Conservation (phyloP, 2,329 filamentous ascomycete genomes). For the Sarocladium kiliense region DNA sequence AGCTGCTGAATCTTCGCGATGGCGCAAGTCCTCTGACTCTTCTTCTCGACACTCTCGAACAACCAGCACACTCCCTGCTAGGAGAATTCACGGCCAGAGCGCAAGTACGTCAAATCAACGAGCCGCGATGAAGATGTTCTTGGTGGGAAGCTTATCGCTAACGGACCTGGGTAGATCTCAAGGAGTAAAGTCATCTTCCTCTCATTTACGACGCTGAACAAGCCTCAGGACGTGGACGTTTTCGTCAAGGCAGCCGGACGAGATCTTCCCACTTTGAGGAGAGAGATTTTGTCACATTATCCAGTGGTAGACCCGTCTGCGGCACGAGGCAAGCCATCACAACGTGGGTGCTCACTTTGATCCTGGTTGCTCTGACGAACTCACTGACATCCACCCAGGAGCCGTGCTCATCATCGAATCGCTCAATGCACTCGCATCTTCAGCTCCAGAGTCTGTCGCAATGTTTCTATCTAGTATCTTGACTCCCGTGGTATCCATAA, state of each 20-base stretch:
- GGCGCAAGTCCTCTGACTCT: slow-evolving; percentile 82
- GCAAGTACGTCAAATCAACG: slow-evolving; percentile 44
- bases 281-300: slow-evolving; percentile 54
- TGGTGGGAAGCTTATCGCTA: too few species aligned
- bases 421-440: slow-evolving; percentile 60
- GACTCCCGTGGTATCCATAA: slow-evolving; percentile 61
- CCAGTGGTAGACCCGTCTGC: slow-evolving; percentile 31
- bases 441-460: slow-evolving; percentile 52
- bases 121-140: too few species aligned
- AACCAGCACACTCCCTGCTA: slow-evolving; percentile 65
- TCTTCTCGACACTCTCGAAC: slow-evolving; percentile 78
- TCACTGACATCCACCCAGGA: too few species aligned
- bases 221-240: slow-evolving; percentile 58
- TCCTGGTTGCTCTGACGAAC: too few species aligned
- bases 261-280: slow-evolving; percentile 47
- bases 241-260: slow-evolving; percentile 63
- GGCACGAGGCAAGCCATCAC: slow-evolving; percentile 28
- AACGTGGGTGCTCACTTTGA: slow-evolving; percentile 45
- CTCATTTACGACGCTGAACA: slow-evolving; percentile 68
- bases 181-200: slow-evolving; percentile 70
- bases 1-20: slow-evolving; percentile 72
- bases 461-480: slow-evolving; percentile 66
- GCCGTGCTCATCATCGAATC: slow-evolving; percentile 75
- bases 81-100: slow-evolving; percentile 71
- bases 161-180: slow-evolving; percentile 35